Evolutionary conservation across 2,329 filamentous ascomycete species (phyloP).

Genomic region (Aspergillus uvarum): DNA sequence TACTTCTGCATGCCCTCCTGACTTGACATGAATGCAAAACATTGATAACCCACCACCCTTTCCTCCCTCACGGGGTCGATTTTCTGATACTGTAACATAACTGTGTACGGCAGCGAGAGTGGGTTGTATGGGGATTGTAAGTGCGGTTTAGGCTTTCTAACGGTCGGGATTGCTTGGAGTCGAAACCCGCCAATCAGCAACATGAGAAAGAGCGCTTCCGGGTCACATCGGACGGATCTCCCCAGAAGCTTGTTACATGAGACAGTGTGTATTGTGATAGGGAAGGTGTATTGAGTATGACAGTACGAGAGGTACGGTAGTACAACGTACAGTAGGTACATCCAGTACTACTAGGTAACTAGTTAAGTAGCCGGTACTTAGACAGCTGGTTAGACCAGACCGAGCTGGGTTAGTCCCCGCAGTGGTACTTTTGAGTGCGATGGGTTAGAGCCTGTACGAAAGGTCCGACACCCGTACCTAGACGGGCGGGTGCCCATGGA

Average conservation of each 20-base stretch:
- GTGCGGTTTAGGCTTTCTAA: constrained; percentile 1
- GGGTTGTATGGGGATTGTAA: not conserved
- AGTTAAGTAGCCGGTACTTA: no score
- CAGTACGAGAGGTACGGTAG: not conserved
- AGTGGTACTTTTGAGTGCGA: not conserved
- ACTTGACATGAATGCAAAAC: not conserved
- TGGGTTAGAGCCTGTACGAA: not conserved
- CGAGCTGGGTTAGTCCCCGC: not conserved
- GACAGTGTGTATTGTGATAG: constrained; percentile 9
- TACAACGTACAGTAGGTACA: no score
- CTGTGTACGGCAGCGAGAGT: not conserved
- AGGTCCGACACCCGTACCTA: not conserved
- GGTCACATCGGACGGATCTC: constrained; percentile 14
- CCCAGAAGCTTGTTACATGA: constrained; percentile 14
- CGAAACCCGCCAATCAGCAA: constrained; percentile 12
- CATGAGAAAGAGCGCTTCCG: not conserved
- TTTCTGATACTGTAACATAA: constrained; percentile 6
- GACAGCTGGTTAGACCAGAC: not conserved
- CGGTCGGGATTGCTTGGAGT: constrained; percentile 9
- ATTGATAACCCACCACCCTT: not conserved
- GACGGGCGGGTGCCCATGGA: no score
- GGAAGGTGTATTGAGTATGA: not conserved
- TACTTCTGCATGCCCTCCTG: not conserved
- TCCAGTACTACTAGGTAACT: no score
- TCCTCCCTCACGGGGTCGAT: not conserved